These are phyloP conservation scores for Suhomyces tanzawaensis DNA, from an alignment of 805 yeast species.

Conservation along the genomic window DNA sequence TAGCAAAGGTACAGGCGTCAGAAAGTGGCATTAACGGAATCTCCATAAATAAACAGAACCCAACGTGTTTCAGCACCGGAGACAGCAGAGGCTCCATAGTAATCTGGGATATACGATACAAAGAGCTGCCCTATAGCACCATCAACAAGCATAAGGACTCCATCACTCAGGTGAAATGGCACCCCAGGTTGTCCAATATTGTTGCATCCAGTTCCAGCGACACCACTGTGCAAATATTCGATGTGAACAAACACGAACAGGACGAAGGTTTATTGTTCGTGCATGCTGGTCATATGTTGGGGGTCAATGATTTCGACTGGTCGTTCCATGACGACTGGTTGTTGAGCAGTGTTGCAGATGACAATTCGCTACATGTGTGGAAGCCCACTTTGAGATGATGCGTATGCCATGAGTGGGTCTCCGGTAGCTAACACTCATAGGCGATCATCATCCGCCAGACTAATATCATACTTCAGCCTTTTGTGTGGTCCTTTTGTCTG, in stretches of 20 bases:
- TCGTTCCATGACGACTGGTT: slow-evolving; percentile 67
- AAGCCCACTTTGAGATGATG: slow-evolving; percentile 54
- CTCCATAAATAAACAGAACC: slow-evolving; percentile 56
- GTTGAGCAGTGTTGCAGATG: slow-evolving; percentile 77
- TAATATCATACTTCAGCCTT: too few species aligned
- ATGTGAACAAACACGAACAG: slow-evolving; percentile 30
- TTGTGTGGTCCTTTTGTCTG: too few species aligned
- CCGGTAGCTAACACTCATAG: too few species aligned
- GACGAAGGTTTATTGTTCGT: slow-evolving; percentile 47
- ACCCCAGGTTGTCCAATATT: slow-evolving; percentile 50
- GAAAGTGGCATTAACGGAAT: slow-evolving; percentile 53
- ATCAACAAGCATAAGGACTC: slow-evolving; percentile 48
- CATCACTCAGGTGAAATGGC: slow-evolving; percentile 73
- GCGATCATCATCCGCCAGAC: too few species aligned
- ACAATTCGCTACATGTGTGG: slow-evolving; percentile 87
- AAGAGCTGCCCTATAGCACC: slow-evolving; percentile 11
- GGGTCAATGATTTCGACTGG: slow-evolving; percentile 85
- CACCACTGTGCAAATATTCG: slow-evolving; percentile 61
- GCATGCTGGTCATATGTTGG: slow-evolving; percentile 87
- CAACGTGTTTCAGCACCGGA: slow-evolving; percentile 64
- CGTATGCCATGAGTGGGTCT: too few species aligned
- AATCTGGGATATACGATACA: slow-evolving; percentile 64
- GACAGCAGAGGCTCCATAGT: slow-evolving; percentile 54
- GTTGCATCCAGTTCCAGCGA: slow-evolving; percentile 69
- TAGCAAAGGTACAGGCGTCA: slow-evolving; percentile 5